Percentiles rank a stretch among this genome's conserved stretches.
phyloP scores from a whole-genome alignment of 192 early-diverging fungal genomes.

The Backusella morwellensis region DNA sequence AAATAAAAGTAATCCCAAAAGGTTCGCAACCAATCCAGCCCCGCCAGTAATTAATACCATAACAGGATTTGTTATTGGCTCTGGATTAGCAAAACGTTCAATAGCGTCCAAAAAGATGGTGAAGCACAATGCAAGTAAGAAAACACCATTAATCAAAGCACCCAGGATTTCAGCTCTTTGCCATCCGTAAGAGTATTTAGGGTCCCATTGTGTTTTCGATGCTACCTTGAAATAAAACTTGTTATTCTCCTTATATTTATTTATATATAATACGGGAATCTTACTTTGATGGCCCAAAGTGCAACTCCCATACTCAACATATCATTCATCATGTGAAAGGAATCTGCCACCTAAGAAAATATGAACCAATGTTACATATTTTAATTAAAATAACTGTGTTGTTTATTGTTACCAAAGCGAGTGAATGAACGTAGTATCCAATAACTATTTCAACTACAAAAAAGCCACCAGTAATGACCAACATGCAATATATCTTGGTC shows the following conservation, averaged over 20 bases:
- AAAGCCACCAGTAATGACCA: slow-evolving; percentile 61
- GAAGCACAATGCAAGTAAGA: slow-evolving; percentile 86
- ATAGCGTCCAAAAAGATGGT: slow-evolving; percentile 86
- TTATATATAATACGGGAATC: not conserved
- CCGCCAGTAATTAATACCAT: slow-evolving; percentile 78
- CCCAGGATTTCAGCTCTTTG: slow-evolving; percentile 93
- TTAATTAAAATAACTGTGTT: not conserved
- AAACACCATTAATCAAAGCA: slow-evolving; percentile 88
- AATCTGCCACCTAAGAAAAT: slow-evolving; percentile 65
- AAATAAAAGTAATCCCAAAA: slow-evolving; percentile 81
- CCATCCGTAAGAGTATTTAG: slow-evolving; percentile 84
- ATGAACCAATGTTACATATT: not conserved
- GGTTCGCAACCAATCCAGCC: slow-evolving; percentile 75
- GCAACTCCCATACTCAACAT: slow-evolving; percentile 77
- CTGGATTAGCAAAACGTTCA: slow-evolving; percentile 72
- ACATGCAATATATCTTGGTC: slow-evolving; percentile 29
- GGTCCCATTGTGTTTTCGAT: slow-evolving; percentile 51
- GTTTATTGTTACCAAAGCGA: slow-evolving; percentile 57
- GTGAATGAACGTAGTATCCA: slow-evolving; percentile 71
- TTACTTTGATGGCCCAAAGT: slow-evolving; percentile 70
- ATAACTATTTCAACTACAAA: slow-evolving; percentile 81
- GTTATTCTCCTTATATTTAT: slow-evolving; percentile 7
- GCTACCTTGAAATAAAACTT: slow-evolving; percentile 47
- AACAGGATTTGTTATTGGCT: slow-evolving; percentile 68
- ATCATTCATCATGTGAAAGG: slow-evolving; percentile 93